These are phyloP conservation scores for Hippophae rhamnoides DNA, from an alignment of 306 rosid genomes.

Conservation along the genomic window DNA sequence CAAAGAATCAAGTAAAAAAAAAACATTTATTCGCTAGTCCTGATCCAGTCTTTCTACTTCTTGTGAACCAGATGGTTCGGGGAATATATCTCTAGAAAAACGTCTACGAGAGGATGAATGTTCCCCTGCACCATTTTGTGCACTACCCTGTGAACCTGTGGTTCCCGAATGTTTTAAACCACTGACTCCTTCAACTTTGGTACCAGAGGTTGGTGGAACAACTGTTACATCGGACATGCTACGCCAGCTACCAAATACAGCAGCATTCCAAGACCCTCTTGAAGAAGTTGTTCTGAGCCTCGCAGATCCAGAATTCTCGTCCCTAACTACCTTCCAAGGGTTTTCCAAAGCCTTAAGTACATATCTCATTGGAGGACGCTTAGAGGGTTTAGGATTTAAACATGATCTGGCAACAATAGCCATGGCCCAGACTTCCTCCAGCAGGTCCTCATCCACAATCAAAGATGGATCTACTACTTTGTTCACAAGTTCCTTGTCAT, in stretches of 20 bases:
- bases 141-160: constrained; percentile 61
- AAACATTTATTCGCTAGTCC: constrained; percentile 25
- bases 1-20: constrained; percentile 39
- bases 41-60: constrained; percentile 51
- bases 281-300: constrained; percentile 69
- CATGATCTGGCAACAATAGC: constrained; percentile 93
- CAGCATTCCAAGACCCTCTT: constrained; percentile 91
- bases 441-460: constrained; percentile 75
- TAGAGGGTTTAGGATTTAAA: constrained; percentile 74
- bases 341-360: constrained; percentile 85
- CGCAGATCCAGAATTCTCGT: constrained; percentile 62
- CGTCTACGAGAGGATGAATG: constrained; percentile 63
- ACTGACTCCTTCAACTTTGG: constrained; percentile 45
- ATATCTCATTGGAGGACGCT: constrained; percentile 80
- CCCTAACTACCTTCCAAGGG: constrained; percentile 90
- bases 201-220: constrained; percentile 42
- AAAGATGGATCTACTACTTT: constrained; percentile 78
- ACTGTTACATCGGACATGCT: constrained; percentile 56
- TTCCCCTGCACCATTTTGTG: constrained; percentile 41
- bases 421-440: constrained; percentile 98
- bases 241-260: constrained; percentile 92
- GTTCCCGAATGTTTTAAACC: constrained; percentile 71
- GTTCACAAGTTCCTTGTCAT: constrained; percentile 71
- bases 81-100: constrained; percentile 63
- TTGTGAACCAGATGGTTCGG: constrained; percentile 56